Percentiles rank a stretch among this genome's conserved stretches.
These are phyloP conservation scores for Ascochyta viciae-villosae DNA, from an alignment of 2,329 filamentous ascomycete genomes.

Conservation along the genomic window DNA sequence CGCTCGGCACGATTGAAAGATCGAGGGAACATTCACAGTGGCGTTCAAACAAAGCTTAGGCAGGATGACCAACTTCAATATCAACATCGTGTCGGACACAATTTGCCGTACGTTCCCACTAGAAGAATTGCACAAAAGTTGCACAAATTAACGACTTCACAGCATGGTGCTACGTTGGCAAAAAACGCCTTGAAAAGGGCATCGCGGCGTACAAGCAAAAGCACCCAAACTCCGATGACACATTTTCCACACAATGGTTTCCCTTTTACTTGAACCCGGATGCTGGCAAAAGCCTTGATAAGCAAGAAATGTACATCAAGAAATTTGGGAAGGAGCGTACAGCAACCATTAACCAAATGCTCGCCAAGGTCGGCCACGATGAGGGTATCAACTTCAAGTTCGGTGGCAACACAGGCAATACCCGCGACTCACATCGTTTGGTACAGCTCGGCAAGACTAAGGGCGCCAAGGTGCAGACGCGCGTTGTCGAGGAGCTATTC, in stretches of 20 bases:
- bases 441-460: slow-evolving; percentile 72
- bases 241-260: slow-evolving; percentile 75
- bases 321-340: slow-evolving; percentile 71
- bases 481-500: slow-evolving; percentile 51
- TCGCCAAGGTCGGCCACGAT: slow-evolving; percentile 64
- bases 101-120: slow-evolving; percentile 69
- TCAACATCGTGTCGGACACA: slow-evolving; percentile 78
- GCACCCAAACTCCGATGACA: slow-evolving; percentile 68
- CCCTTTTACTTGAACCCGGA: slow-evolving; percentile 82
- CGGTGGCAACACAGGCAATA: slow-evolving; percentile 75
- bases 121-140: slow-evolving; percentile 9
- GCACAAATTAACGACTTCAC: not conserved
- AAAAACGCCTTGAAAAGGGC: slow-evolving; percentile 74
- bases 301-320: slow-evolving; percentile 63
- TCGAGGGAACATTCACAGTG: slow-evolving; percentile 33
- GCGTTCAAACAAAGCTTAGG: slow-evolving; percentile 42
- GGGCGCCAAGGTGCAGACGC: slow-evolving; percentile 56
- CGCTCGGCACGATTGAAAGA: slow-evolving; percentile 4
- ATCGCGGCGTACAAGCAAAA: slow-evolving; percentile 70
- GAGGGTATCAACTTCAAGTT: slow-evolving; percentile 79
- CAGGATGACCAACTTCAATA: slow-evolving; percentile 67
- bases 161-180: slow-evolving; percentile 74
- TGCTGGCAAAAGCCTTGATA: slow-evolving; percentile 62
- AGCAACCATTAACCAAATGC: slow-evolving; percentile 63
- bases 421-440: slow-evolving; percentile 76